These are phyloP conservation scores for Debaryomycetaceae sp. DNA, from an alignment of 1,139 yeast species.

Conservation along the genomic window DNA sequence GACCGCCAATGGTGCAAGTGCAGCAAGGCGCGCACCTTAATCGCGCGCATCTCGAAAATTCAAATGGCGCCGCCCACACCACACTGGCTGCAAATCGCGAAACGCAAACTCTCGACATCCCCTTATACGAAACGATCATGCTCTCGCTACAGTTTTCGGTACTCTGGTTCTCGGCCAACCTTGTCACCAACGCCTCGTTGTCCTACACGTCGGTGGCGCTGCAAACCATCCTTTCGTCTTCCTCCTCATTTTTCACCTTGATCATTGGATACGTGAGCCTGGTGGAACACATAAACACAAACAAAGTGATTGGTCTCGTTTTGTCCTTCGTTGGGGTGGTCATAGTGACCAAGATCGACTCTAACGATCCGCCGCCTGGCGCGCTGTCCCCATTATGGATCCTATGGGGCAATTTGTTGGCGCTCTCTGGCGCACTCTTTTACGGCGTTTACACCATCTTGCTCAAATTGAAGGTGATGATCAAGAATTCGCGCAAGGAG, in stretches of 20 bases:
- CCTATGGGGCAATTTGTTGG: slow-evolving; percentile 72
- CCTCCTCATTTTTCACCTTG: slow-evolving; percentile 89
- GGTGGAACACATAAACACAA: slow-evolving; percentile 62
- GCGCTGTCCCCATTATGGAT: slow-evolving; percentile 31
- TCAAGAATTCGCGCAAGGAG: slow-evolving; percentile 51
- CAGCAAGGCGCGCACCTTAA: too few relatives aligned
- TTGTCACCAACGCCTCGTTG: slow-evolving; percentile 82
- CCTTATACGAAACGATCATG: slow-evolving; percentile 45
- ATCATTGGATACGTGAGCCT: slow-evolving; percentile 71
- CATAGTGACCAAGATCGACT: slow-evolving; percentile 65
- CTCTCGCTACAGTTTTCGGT: slow-evolving; percentile 78
- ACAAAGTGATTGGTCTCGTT: slow-evolving; percentile 64
- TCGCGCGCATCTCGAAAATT: neutral
- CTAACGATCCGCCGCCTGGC: slow-evolving; percentile 20
- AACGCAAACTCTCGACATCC: slow-evolving; percentile 20
- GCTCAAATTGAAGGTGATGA: slow-evolving; percentile 60
- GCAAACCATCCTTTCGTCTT: slow-evolving; percentile 86
- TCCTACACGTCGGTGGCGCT: slow-evolving; percentile 89
- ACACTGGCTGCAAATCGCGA: neutral
- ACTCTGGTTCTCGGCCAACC: slow-evolving; percentile 86
- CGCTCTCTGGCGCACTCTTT: slow-evolving; percentile 76
- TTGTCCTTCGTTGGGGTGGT: slow-evolving; percentile 77
- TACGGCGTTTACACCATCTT: slow-evolving; percentile 92
- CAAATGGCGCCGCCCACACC: neutral
- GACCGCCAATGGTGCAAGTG: neutral